phyloP scores from a whole-genome alignment of 2,329 filamentous ascomycete genomes.

The Metarhizium anisopliae region DNA sequence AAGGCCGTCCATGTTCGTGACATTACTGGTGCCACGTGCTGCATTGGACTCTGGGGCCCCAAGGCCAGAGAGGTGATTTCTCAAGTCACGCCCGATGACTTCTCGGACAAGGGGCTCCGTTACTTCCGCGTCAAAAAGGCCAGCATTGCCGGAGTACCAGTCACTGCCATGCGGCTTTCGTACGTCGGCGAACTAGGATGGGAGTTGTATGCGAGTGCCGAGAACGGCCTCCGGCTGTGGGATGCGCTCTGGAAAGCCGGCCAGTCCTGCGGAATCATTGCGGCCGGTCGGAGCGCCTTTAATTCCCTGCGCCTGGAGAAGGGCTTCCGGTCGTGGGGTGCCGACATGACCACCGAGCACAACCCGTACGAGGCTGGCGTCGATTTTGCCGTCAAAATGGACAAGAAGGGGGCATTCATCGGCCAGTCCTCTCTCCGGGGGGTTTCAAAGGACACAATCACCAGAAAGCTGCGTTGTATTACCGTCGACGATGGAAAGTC shows the following conservation, averaged over 20 bases:
- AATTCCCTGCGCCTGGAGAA: constrained; percentile 51
- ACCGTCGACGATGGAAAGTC: constrained; percentile 47
- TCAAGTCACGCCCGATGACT: constrained; percentile 34
- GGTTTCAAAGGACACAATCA: constrained; percentile 24
- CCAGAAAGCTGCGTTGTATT: constrained; percentile 36
- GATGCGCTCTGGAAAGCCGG: constrained; percentile 48
- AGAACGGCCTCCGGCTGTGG: constrained; percentile 50
- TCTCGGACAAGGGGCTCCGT: constrained; percentile 34
- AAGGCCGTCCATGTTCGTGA: constrained; percentile 45
- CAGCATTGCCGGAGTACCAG: constrained; percentile 45
- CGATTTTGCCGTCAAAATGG: constrained; percentile 35
- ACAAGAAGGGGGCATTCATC: constrained; percentile 37
- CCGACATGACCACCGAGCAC: constrained; percentile 52
- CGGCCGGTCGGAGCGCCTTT: constrained; percentile 49
- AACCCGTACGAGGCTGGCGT: constrained; percentile 52
- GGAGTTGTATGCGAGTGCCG: constrained; percentile 53
- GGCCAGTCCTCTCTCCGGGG: constrained; percentile 40
- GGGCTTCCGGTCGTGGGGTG: constrained; percentile 47
- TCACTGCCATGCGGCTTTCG: constrained; percentile 45
- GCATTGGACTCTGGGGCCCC: constrained; percentile 55
- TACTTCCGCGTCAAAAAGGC: constrained; percentile 41
- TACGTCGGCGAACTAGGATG: constrained; percentile 54
- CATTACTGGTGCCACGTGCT: constrained; percentile 50
- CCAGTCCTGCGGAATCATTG: constrained; percentile 43
- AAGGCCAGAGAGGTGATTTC: constrained; percentile 41